Base-by-base conservation (phyloP, 225 moss, liverwort and hornwort species). In the Pseudoscleropodium purum region DNA sequence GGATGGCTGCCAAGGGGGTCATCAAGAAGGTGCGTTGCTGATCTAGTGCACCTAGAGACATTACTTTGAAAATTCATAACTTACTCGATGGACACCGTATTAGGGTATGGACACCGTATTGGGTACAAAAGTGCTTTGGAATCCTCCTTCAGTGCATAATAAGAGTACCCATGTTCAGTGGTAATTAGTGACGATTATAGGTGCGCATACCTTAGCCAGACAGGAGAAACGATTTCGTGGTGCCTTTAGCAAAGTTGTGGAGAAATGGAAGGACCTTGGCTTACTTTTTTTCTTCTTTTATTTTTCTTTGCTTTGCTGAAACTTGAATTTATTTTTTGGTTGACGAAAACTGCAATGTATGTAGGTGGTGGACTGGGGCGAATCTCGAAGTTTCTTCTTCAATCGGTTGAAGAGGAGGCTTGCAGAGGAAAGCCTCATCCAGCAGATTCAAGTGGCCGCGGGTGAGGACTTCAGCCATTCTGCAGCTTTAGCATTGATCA, bases 1-100 rank as follows among this genome's bases (percentile, higher is more conserved):
- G 98, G 47, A 99, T 99, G 98, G 96, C 94, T 37, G 98, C 96
- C 34, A 99, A 99, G 91, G 96, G 96, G 10, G 98, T 99, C 43
- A 97, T 99, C 72, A 96, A 93, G 89, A 95, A 99, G 93, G 93
- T 96, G 45, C 52, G 66, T 81, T 17, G 23, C 57, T 64, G 23
- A 82, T 63, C 47, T 45, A 24, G 47, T 84, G 23, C 76, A 51
- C 52, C 8, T 51, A 76, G 52, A 19, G 76, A 52, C 76, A 57
- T 33, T 57, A 7, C 56, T 25, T 27, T 56, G 79, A 26, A 79
- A 79, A 36, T n/a, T 79, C 26, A n/a, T 26, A 37, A 36, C 17
- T 25, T 56, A 52, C 51, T 52, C 18, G 12, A 29, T 43, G 29
- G 43, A 43, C 73, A 73, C 43, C 43, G 11, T 18, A 30, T 10